Base-by-base conservation (phyloP, 108 stramenopile genomes). In the Mayamaea pseudoterrestris region DNA sequence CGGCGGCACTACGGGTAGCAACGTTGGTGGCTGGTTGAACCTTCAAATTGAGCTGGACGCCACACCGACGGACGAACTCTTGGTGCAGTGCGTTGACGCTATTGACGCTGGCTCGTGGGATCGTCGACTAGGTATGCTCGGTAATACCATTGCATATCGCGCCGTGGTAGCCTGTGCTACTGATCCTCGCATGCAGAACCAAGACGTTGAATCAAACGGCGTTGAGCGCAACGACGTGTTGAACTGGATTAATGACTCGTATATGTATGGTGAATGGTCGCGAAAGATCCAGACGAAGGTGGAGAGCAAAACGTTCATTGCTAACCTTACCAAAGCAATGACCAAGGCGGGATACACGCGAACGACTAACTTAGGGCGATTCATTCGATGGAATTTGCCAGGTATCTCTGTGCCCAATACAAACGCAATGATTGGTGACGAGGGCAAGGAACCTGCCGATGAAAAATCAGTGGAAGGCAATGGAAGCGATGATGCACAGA, bases 301-400 rank as follows among this genome's bases (percentile, higher is more conserved):
- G 64, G 76, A 78, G 35, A 42, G 52, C 5, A 57, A 68, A 31
- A 47, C 44, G 2, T 78, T 73, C 45, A 68, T 71, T 36, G 55
- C 61, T 2, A 57, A 60, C 40, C 61, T 78, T 26, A 67, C 66
- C 39, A 78, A 73, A 45, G 60, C 63, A 9, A 39, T 78, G 58
- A 20, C 54, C 14, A 69, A 73, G 40, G 57, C 65, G 17, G 76
- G 69, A 20, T 73, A 44, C 35, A 44, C 43, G 8, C 42, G 69
- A 32, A 61, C 43, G 7, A 47, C 39, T 17, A 49, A 47, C 1
- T 26, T 47, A 14, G 76, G 76, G n/a, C 41, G 76, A 32, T 64
- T 69, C 54, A 57, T 78, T 20, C 57, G 58, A 37, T 77, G 71
- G 76, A 39, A 30, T 9, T 16, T 71, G 16, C 75, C 75, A 9